A percentile compares a stretch with the other conserved stretches of the same genome.
Conservation (phyloP, 164 flowering plant species). For the Chloranthus sessilifolius region DNA sequence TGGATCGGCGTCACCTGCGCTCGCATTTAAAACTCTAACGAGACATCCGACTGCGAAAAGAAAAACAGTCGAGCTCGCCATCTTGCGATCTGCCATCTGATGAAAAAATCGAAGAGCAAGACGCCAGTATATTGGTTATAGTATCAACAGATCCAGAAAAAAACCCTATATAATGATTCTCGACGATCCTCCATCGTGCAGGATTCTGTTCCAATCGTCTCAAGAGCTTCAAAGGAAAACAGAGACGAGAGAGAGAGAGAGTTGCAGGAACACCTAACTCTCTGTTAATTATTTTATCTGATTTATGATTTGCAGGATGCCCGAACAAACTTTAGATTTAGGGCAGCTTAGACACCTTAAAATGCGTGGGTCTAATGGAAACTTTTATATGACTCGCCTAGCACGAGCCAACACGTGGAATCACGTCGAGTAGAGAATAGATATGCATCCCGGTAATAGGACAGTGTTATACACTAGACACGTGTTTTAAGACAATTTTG, state of each 20-base stretch:
- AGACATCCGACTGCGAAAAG: not conserved
- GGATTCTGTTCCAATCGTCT: too few relatives aligned
- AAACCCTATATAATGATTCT: not conserved
- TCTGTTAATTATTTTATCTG: too few relatives aligned
- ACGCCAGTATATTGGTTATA: not conserved
- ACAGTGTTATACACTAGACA: too few relatives aligned
- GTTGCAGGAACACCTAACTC: too few relatives aligned
- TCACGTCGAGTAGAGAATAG: too few relatives aligned
- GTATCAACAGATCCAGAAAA: not conserved
- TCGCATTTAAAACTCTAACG: constrained; percentile 4
- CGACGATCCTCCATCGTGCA: not conserved
- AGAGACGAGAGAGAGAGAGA: too few relatives aligned
- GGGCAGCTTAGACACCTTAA: not conserved
- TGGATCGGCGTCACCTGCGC: constrained; percentile 14
- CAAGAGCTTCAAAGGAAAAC: too few relatives aligned
- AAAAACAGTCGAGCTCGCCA: constrained; percentile 1
- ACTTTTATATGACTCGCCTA: too few relatives aligned
- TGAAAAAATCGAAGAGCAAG: not conserved
- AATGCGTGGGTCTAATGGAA: not conserved
- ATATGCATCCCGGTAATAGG: too few relatives aligned
- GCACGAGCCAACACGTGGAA: too few relatives aligned
- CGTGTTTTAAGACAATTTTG: too few relatives aligned
- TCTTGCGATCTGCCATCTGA: constrained; percentile 4
- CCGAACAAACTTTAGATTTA: not conserved
- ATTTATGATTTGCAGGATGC: too few relatives aligned